A percentile compares a stretch with the other conserved stretches of the same genome.
Evolutionary conservation across 73 alveolate species (phyloP).

Genomic region (Paraurostyla sp.): DNA sequence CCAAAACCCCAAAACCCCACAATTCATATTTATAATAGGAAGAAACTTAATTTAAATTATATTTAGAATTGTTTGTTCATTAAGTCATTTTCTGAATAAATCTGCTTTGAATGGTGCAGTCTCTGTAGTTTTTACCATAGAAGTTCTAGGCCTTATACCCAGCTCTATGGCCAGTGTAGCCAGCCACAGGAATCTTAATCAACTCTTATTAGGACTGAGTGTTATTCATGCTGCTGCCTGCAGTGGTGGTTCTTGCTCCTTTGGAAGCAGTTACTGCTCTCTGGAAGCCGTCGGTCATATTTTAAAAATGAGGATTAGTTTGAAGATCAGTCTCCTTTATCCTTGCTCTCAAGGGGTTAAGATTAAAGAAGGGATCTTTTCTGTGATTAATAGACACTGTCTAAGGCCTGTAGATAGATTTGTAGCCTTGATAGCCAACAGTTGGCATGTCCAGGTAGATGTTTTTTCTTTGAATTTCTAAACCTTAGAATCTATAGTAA

Average conservation of each 20-base stretch:
- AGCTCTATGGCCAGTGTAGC: slow-evolving; percentile 73
- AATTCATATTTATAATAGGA: background rate
- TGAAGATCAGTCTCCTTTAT: background rate
- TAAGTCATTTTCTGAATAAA: slow-evolving; percentile 48
- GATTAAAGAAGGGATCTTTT: slow-evolving; percentile 49
- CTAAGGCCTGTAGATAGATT: slow-evolving; percentile 57
- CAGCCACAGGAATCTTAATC: slow-evolving; percentile 70
- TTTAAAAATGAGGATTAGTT: background rate
- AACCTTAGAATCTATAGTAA: background rate
- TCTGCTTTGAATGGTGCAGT: slow-evolving; percentile 66
- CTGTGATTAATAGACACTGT: slow-evolving; percentile 34
- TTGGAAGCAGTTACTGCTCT: background rate
- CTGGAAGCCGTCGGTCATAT: background rate
- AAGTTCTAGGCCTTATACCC: slow-evolving; percentile 72
- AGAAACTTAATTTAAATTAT: no score
- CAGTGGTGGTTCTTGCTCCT: background rate
- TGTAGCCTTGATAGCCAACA: slow-evolving; percentile 65
- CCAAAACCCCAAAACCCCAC: no score
- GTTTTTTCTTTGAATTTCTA: background rate
- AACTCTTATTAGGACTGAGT: background rate
- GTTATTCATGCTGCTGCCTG: background rate
- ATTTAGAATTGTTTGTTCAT: background rate
- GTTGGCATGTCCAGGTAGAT: slow-evolving; percentile 52
- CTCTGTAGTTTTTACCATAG: slow-evolving; percentile 70
- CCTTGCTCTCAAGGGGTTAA: slow-evolving; percentile 55